Percentiles rank a stretch among this genome's conserved stretches.
Conservation (phyloP, 495 filamentous ascomycete genomes). For the Annulohypoxylon maeteangense region DNA sequence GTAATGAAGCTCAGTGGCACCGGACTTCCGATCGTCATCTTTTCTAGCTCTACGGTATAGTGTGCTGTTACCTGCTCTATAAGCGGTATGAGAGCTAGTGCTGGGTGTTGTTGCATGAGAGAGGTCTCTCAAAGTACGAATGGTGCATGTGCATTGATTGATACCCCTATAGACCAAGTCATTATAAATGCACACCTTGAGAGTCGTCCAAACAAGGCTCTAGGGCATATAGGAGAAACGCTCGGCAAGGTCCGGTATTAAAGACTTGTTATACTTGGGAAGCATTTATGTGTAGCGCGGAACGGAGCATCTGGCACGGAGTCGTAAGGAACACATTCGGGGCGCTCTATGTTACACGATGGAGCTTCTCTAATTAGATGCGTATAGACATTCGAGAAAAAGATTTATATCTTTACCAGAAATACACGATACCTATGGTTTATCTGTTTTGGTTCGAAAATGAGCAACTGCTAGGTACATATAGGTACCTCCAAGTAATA, state of each 20-base stretch:
- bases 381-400: neutral
- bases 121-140: constrained; percentile 21
- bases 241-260: constrained; percentile 3
- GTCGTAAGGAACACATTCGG: constrained; percentile 1
- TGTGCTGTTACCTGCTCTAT: constrained; percentile 12
- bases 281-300: constrained; percentile 16
- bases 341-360: neutral
- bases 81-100: constrained; percentile 2
- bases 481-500: neutral
- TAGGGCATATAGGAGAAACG: neutral
- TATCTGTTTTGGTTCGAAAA: too few relatives aligned
- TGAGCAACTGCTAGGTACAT: too few relatives aligned
- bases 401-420: neutral
- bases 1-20: neutral
- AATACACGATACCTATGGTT: neutral
- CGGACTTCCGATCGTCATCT: neutral
- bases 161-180: constrained; percentile 42
- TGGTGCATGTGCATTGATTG: constrained; percentile 42
- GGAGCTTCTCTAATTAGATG: neutral
- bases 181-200: constrained; percentile 25
- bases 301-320: constrained; percentile 14
- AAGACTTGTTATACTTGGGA: constrained; percentile 15
- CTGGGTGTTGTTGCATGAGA: neutral
- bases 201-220: constrained; percentile 5
- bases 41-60: neutral